A percentile compares a stretch with the other conserved stretches of the same genome.
Evolutionary conservation across 306 rosid species (phyloP).

Genomic region (Ammopiptanthus mongolicus): DNA sequence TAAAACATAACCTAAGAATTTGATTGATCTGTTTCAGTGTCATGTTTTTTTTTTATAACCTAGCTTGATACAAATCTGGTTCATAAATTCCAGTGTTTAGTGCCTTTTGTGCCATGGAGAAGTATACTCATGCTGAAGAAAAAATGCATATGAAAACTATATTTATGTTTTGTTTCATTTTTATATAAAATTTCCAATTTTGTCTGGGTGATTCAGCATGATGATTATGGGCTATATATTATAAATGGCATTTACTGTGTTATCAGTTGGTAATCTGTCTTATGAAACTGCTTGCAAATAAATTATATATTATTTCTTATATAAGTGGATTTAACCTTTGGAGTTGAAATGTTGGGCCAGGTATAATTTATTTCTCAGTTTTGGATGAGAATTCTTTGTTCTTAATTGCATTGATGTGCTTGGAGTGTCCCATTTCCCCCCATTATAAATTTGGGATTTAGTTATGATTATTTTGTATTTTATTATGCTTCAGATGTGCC

Average conservation of each 20-base stretch:
- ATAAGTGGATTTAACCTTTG: neutral
- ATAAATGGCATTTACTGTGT: neutral
- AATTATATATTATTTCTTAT: neutral
- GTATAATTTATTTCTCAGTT: neutral
- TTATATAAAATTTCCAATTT: neutral
- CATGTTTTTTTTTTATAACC: neutral
- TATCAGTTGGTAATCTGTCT: neutral
- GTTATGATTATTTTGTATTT: slow-evolving; percentile 1
- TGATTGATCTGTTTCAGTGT: neutral
- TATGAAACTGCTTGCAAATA: neutral
- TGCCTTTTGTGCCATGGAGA: neutral
- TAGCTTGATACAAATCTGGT: neutral
- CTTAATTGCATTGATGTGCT: neutral
- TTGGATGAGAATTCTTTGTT: neutral
- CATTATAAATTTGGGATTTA: neutral
- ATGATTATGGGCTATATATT: neutral
- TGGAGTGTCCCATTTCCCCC: neutral
- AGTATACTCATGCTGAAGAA: neutral
- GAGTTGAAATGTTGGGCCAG: neutral
- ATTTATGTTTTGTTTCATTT: neutral
- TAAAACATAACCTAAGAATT: too few relatives aligned
- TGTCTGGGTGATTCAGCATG: neutral
- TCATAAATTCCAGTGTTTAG: neutral
- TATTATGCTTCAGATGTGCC: slow-evolving; percentile 63
- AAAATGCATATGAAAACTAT: neutral